Evolutionary conservation across 1,284 basidiomycete species (phyloP).

Genomic region (Marasmius tenuissimus): DNA sequence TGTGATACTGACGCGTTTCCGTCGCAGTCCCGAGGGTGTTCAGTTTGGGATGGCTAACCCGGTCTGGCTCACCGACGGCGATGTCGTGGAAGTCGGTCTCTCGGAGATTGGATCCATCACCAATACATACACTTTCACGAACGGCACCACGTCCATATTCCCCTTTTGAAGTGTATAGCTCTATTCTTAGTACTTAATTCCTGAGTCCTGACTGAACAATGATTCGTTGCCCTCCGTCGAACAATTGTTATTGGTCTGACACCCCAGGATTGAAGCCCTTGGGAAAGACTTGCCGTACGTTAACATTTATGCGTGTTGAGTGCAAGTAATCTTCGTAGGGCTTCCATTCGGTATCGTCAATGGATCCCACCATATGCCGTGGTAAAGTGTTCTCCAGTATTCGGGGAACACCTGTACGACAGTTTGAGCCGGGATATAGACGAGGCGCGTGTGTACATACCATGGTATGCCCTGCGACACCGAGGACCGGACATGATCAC

Average conservation of each 20-base stretch:
- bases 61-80: slow-evolving; percentile 36
- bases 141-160: background rate
- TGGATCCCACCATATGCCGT: slow-evolving; percentile 42
- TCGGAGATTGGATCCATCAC: slow-evolving; percentile 33
- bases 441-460: slow-evolving; percentile 34
- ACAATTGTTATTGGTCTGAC: background rate
- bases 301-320: slow-evolving; percentile 81
- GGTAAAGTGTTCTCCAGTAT: slow-evolving; percentile 82
- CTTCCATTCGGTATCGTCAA: slow-evolving; percentile 45
- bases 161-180: background rate
- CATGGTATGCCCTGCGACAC: slow-evolving; percentile 85
- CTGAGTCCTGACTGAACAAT: background rate
- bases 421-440: background rate
- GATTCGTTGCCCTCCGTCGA: background rate
- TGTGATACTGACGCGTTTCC: background rate
- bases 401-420: slow-evolving; percentile 73
- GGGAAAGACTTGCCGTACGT: slow-evolving; percentile 86
- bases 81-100: slow-evolving; percentile 39
- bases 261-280: slow-evolving; percentile 57
- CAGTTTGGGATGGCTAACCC: slow-evolving; percentile 35
- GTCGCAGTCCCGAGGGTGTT: slow-evolving; percentile 30
- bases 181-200: slow-evolving; percentile 2
- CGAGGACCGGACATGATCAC: slow-evolving; percentile 89
- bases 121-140: slow-evolving; percentile 6
- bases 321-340: slow-evolving; percentile 64